These are phyloP conservation scores for Bretschneidera sinensis DNA, from an alignment of 345 rosid genomes.

Conservation along the genomic window DNA sequence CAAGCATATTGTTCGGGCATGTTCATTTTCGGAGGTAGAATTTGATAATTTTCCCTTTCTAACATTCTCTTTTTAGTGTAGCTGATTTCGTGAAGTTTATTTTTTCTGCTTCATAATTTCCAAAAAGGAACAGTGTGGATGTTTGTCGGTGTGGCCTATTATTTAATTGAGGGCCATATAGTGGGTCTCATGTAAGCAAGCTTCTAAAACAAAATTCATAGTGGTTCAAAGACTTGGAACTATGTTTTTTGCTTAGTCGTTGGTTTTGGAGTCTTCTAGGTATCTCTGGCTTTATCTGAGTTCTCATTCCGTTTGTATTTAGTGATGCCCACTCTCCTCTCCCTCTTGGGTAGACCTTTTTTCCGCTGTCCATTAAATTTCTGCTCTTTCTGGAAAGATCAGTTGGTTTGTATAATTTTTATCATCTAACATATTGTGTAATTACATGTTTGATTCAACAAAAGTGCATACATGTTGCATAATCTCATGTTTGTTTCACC, in stretches of 20 bases:
- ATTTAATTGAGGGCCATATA: not conserved
- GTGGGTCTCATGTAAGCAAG: not conserved
- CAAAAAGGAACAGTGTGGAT: not conserved
- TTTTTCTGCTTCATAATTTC: no score
- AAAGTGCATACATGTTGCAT: not conserved
- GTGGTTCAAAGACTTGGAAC: not conserved
- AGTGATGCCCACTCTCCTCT: no score
- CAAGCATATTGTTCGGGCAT: slow-evolving; percentile 89
- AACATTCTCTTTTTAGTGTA: not conserved
- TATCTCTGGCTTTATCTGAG: not conserved
- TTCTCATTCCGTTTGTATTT: no score
- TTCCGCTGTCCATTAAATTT: not conserved
- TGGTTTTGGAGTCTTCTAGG: not conserved
- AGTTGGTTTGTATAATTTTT: no score
- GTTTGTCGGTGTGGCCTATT: not conserved
- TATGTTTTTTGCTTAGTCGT: not conserved
- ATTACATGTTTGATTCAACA: not conserved
- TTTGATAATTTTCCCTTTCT: not conserved
- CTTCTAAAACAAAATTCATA: no score
- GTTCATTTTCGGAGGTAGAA: slow-evolving; percentile 79
- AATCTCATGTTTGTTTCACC: not conserved
- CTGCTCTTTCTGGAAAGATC: no score
- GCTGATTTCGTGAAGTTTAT: no score
- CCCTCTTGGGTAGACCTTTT: not conserved
- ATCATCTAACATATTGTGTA: no score